Base-by-base conservation (phyloP, 345 rosid genomes). In the Aethionema arabicum region DNA sequence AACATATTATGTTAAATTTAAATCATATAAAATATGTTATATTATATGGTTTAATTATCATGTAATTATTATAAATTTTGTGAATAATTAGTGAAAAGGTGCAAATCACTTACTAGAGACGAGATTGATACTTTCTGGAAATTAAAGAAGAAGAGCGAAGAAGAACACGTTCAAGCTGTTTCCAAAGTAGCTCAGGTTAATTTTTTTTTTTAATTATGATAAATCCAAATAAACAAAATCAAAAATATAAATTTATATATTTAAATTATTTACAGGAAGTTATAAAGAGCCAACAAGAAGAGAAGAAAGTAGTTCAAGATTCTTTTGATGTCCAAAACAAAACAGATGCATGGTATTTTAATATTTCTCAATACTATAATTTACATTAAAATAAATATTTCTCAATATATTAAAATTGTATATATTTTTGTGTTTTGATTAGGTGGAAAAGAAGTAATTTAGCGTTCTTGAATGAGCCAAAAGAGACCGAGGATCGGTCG, bases 401-500 rank as follows among this genome's bases (percentile, higher is more conserved):
- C 44, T 48, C 21, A 51, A 16, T 35, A 15, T 29, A n/a, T 5
- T 38, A 4, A 38, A 31, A 29, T 38, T n/a, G 9, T 10, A 6
- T 4, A 47, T 44, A 5, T 1, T 46, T 11, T 37, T 70, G 9
- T 50, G 48, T 11, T 2, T 6, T 41, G 38, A 56, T 72, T 59
- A 83, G 98, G 97, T 92, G 98, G 97, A 84, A 61, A 2, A 70
- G 84, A 48, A 92, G 95, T 80, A 83, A 69, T 57, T 83, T 65
- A 93, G 96, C 96, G 12, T 86, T 86, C 69, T 76, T 92, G 40
- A 89, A 92, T 48, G 96, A 86, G 67, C 86, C 93, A 0, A 89
- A 86, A 2, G 87, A 80, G 42, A 66, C 69, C 5, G 90, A 85
- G 51, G 56, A 74, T 11, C 13, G 74, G 57, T 64, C 79, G 32